Evolutionary conservation across 768 basidiomycete species (phyloP).

Genomic region (Amanita fuliginea): DNA sequence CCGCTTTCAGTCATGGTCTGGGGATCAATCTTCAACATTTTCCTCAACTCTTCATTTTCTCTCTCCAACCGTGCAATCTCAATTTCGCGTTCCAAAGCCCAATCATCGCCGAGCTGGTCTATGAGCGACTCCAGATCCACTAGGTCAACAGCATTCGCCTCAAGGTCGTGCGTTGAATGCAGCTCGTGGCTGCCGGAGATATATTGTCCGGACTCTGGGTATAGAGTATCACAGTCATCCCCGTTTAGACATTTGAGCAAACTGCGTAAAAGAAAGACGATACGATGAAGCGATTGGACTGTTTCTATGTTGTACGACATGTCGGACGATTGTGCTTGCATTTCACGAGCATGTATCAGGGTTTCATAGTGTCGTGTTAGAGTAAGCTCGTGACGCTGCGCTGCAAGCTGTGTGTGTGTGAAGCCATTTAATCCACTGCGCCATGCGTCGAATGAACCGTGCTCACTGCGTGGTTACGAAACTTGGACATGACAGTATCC

Average conservation of each 20-base stretch:
- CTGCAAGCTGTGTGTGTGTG: constrained; percentile 61
- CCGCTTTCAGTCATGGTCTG: constrained; percentile 41
- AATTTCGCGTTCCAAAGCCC: constrained; percentile 78
- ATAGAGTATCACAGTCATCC: constrained; percentile 27
- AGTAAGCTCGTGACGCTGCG: constrained; percentile 81
- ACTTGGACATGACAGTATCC: constrained; percentile 95
- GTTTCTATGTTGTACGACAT: constrained; percentile 49
- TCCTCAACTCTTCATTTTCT: constrained; percentile 76
- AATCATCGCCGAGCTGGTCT: constrained; percentile 48
- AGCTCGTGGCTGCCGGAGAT: constrained; percentile 7
- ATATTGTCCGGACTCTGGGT: neutral
- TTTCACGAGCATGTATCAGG: constrained; percentile 59
- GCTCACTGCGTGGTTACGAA: constrained; percentile 82
- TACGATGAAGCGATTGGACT: constrained; percentile 57
- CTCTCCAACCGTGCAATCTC: constrained; percentile 75
- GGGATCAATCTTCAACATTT: constrained; percentile 64
- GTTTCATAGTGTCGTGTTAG: constrained; percentile 85
- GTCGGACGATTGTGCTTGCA: constrained; percentile 41
- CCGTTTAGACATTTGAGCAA: constrained; percentile 64
- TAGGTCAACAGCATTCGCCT: constrained; percentile 22
- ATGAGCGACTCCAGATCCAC: constrained; percentile 29
- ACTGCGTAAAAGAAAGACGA: constrained; percentile 58
- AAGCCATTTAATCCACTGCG: constrained; percentile 6
- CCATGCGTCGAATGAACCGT: neutral
- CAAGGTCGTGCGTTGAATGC: constrained; percentile 13